These are phyloP conservation scores for Arthrobotrys sphaeroides DNA, from an alignment of 2,329 filamentous ascomycete genomes.

Conservation along the genomic window DNA sequence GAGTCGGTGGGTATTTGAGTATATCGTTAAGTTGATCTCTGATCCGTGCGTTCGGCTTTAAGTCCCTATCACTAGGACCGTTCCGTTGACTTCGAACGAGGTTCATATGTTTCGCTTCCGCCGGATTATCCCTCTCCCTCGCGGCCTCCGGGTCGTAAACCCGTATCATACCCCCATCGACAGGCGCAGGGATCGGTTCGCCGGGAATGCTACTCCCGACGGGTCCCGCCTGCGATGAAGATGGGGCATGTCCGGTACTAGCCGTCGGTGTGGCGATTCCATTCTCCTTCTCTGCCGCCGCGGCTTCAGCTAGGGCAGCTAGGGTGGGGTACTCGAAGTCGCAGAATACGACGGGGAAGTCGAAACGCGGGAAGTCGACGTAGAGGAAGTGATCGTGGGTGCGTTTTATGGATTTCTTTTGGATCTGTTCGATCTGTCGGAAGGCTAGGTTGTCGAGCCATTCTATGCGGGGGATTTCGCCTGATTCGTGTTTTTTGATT, in stretches of 20 bases:
- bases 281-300: constrained; percentile 23
- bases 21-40: constrained; percentile 91
- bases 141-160: constrained; percentile 96
- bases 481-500: constrained; percentile 98
- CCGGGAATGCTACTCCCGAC: constrained; percentile 26
- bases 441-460: constrained; percentile 98
- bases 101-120: constrained; percentile 91
- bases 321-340: constrained; percentile 78
- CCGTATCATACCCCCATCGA: constrained; percentile 73
- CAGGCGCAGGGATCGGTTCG: constrained; percentile 41
- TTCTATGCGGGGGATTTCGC: constrained; percentile 88
- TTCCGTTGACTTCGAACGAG: constrained; percentile 92
- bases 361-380: constrained; percentile 90
- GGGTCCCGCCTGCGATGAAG: constrained; percentile 56
- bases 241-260: constrained; percentile 64
- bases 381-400: constrained; percentile 79
- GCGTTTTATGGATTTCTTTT: constrained; percentile 62
- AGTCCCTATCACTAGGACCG: constrained; percentile 90
- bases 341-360: constrained; percentile 93
- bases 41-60: constrained; percentile 95
- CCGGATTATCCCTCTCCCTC: constrained; percentile 82
- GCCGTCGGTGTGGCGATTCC: constrained; percentile 36
- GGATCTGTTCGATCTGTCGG: constrained; percentile 80
- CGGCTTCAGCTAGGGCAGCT: constrained; percentile 25
- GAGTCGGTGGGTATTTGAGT: constrained; percentile 90